phyloP scores from a whole-genome alignment of 345 rosid genomes.

The Gossypium longicalyx region DNA sequence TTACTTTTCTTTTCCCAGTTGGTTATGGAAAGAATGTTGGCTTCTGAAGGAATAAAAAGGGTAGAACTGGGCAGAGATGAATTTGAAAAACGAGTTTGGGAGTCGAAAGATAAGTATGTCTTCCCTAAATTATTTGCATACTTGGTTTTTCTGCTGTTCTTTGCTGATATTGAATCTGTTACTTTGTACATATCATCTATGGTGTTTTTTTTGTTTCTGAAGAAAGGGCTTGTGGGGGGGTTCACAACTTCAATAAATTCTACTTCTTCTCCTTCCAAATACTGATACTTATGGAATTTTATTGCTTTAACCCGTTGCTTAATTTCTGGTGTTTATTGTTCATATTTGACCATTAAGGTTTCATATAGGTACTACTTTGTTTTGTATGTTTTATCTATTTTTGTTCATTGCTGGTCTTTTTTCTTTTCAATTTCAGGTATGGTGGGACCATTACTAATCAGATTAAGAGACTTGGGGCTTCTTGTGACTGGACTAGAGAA shows the following conservation, averaged over 20 bases:
- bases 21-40: too few species aligned
- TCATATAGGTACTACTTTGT: background rate
- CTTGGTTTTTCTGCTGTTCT: background rate
- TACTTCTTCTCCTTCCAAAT: background rate
- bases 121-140: constrained; percentile 8
- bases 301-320: background rate
- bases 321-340: background rate
- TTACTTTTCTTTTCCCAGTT: too few species aligned
- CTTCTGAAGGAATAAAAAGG: too few species aligned
- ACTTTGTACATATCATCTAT: background rate
- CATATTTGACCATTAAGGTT: background rate
- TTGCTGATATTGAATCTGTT: background rate
- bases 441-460: constrained; percentile 93
- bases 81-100: too few species aligned
- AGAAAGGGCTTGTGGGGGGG: too few species aligned
- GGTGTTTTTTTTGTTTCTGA: background rate
- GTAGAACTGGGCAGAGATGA: too few species aligned
- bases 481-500: constrained; percentile 97
- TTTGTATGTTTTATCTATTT: constrained; percentile 3
- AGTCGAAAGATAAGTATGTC: constrained; percentile 92
- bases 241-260: background rate
- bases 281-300: background rate
- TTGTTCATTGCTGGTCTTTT: constrained; percentile 17
- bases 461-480: constrained; percentile 95
- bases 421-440: constrained; percentile 47